Percentiles rank a stretch among this genome's conserved stretches.
These are phyloP conservation scores for Termitomyces sp. DNA, from an alignment of 768 basidiomycete genomes.

Conservation along the genomic window DNA sequence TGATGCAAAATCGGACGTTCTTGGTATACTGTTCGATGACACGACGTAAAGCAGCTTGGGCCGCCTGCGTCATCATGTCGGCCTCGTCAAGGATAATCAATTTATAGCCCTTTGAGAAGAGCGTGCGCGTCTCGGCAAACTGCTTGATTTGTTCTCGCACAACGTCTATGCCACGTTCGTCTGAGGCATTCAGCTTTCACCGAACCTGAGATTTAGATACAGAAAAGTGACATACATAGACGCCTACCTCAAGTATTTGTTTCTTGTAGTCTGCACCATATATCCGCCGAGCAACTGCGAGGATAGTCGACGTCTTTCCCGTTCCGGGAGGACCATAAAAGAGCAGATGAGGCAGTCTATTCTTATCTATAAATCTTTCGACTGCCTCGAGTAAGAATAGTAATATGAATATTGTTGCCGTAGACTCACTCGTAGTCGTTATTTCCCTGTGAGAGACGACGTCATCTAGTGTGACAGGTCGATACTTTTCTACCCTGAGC, in stretches of 20 bases:
- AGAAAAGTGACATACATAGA: neutral
- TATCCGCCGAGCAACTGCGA: conserved; percentile 92
- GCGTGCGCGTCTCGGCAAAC: conserved; percentile 92
- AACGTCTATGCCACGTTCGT: conserved; percentile 97
- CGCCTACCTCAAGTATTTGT: conserved; percentile 85
- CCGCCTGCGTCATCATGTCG: conserved; percentile 99
- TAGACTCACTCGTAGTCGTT: conserved; percentile 78
- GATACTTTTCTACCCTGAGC: conserved; percentile 94
- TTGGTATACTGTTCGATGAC: conserved; percentile 98
- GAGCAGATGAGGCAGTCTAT: conserved; percentile 87
- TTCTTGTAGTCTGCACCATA: conserved; percentile 85
- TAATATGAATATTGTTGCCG: neutral
- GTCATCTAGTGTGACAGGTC: conserved; percentile 86
- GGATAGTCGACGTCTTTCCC: conserved; percentile 95
- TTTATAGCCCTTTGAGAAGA: conserved; percentile 92
- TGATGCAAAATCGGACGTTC: conserved; percentile 98
- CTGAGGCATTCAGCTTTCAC: conserved; percentile 87
- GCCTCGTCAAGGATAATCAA: conserved; percentile 98
- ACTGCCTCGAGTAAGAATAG: conserved; percentile 43
- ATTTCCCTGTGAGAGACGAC: conserved; percentile 98
- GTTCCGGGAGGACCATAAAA: conserved; percentile 99
- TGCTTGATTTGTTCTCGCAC: conserved; percentile 99
- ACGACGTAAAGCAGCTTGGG: conserved; percentile 93
- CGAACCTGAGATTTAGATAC: neutral
- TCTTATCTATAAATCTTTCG: conserved; percentile 94